Conservation (phyloP, 2,329 filamentous ascomycete genomes). For the Monilinia vaccinii-corymbosi region DNA sequence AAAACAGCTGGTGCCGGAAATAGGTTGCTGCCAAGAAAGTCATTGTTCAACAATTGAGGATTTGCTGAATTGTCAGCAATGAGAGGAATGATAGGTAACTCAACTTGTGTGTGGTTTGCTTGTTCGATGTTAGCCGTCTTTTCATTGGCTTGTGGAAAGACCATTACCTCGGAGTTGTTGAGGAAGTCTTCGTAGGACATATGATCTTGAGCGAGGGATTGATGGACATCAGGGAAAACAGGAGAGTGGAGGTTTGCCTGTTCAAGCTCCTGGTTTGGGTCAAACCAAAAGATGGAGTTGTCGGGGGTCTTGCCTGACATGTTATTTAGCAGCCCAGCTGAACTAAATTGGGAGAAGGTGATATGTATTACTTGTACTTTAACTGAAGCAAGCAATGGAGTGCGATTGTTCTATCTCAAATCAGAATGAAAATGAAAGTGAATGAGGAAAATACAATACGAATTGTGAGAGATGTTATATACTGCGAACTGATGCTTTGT, state of each 20-base stretch:
- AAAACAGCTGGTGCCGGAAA: background rate
- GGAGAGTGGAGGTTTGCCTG: background rate
- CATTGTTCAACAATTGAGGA: background rate
- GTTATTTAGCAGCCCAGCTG: constrained; percentile 15
- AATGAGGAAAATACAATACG: constrained; percentile 9
- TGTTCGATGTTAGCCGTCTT: too few relatives aligned
- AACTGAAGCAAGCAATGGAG: background rate
- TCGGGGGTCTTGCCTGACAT: background rate
- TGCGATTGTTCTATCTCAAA: background rate
- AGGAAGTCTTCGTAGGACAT: background rate
- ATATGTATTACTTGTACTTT: background rate
- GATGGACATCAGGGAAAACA: background rate
- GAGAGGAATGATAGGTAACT: background rate
- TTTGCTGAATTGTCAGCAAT: constrained; percentile 1
- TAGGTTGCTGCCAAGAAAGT: background rate
- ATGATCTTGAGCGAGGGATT: background rate
- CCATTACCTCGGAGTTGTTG: background rate
- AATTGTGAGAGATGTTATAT: constrained; percentile 12
- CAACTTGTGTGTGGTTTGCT: background rate
- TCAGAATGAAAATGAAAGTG: background rate
- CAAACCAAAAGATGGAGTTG: background rate
- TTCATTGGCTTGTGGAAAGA: background rate
- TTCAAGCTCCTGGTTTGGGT: background rate
- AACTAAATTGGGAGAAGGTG: background rate
- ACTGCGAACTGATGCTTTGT: background rate